Conservation (phyloP, 352 stramenopile species). For the Poterioochromonas sp. region DNA sequence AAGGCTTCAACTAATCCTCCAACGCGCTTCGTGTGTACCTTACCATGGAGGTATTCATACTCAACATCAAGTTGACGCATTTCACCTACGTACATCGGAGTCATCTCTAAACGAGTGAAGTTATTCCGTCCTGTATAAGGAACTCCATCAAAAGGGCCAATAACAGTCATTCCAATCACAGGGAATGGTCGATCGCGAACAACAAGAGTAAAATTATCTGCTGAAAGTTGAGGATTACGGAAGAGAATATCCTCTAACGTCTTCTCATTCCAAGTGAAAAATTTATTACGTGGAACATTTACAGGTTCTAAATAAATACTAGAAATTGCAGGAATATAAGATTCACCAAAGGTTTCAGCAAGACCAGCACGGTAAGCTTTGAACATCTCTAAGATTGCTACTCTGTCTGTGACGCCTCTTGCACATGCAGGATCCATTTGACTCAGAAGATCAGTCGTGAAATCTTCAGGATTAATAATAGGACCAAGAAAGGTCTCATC, state of each 20-base stretch:
- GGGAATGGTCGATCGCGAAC: constrained; percentile 5
- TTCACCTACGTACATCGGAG: constrained; percentile 10
- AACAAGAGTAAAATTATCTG: background rate
- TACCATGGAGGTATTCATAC: background rate
- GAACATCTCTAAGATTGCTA: background rate
- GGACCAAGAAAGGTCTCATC: background rate
- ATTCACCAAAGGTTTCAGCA: background rate
- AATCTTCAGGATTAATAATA: constrained; percentile 11
- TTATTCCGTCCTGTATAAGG: background rate
- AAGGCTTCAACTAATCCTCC: constrained; percentile 12
- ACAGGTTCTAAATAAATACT: constrained; percentile 17
- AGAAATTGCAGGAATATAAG: background rate
- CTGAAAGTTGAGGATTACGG: background rate
- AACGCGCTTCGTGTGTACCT: background rate
- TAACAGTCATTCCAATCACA: background rate
- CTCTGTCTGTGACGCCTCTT: background rate
- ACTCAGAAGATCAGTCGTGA: background rate
- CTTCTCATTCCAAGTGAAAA: background rate
- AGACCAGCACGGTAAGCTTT: background rate
- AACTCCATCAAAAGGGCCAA: background rate
- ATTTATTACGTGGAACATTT: background rate
- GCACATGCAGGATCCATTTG: constrained; percentile 18
- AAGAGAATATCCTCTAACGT: constrained; percentile 15
- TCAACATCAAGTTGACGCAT: background rate
- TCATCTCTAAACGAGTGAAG: constrained; percentile 24